These are phyloP conservation scores for Aspergillus nomiae DNA, from an alignment of 2,329 filamentous ascomycete species.

Conservation along the genomic window DNA sequence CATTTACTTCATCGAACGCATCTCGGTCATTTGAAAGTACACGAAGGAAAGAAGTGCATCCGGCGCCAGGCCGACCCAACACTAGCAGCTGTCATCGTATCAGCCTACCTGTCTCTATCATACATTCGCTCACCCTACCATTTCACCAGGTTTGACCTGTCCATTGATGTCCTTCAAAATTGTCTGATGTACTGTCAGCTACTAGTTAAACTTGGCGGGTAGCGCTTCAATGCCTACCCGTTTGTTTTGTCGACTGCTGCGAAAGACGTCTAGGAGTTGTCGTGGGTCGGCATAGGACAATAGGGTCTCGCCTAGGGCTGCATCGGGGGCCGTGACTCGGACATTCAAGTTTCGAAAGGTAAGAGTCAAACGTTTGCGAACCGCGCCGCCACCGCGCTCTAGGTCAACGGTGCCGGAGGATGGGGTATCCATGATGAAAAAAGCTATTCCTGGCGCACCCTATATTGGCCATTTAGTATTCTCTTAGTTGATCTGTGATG, in stretches of 20 bases:
- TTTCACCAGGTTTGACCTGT: slow-evolving; percentile 47
- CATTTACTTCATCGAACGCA: slow-evolving; percentile 60
- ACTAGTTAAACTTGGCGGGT: background rate
- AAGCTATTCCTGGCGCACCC: background rate
- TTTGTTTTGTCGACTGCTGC: slow-evolving; percentile 23
- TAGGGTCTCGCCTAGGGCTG: slow-evolving; percentile 38
- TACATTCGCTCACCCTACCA: slow-evolving; percentile 31
- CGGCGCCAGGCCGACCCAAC: slow-evolving; percentile 66
- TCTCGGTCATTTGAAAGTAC: slow-evolving; percentile 65
- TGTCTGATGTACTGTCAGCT: slow-evolving; percentile 28
- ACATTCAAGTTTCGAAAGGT: slow-evolving; percentile 40
- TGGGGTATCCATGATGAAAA: slow-evolving; percentile 26
- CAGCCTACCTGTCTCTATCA: background rate
- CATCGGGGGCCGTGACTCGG: slow-evolving; percentile 37
- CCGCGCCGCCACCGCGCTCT: slow-evolving; percentile 20
- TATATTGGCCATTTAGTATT: background rate
- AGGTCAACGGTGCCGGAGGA: slow-evolving; percentile 32
- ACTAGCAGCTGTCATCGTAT: slow-evolving; percentile 57
- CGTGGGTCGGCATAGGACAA: slow-evolving; percentile 36
- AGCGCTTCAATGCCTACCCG: slow-evolving; percentile 22
- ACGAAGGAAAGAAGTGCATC: slow-evolving; percentile 71
- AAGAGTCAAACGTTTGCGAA: slow-evolving; percentile 37
- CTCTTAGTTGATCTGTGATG: background rate
- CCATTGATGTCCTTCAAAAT: slow-evolving; percentile 43
- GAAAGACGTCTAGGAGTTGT: slow-evolving; percentile 27